phyloP scores from a whole-genome alignment of 2,329 filamentous ascomycete genomes.

The Calonectria montana region DNA sequence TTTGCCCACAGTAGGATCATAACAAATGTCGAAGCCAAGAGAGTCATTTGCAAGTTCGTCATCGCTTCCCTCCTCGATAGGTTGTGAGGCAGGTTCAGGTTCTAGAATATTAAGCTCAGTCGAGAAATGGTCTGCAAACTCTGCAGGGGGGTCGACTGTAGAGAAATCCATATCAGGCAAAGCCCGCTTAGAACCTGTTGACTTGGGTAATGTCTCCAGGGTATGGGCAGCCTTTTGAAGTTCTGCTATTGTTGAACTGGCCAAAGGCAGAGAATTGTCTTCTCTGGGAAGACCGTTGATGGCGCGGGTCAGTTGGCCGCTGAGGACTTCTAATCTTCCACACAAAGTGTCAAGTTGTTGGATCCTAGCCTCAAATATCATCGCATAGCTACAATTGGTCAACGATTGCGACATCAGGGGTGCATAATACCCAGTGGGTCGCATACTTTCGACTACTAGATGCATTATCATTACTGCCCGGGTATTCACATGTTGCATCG shows the following conservation, averaged over 20 bases:
- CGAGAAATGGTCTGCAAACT: not conserved
- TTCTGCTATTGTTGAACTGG: not conserved
- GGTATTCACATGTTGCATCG: slow-evolving; percentile 17
- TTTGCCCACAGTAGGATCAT: not conserved
- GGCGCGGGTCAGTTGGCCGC: slow-evolving; percentile 26
- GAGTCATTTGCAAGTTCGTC: not conserved
- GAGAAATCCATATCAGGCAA: not conserved
- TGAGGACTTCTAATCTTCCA: slow-evolving; percentile 35
- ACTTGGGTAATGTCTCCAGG: not conserved
- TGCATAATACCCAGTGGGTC: not conserved
- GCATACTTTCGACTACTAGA: slow-evolving; percentile 19
- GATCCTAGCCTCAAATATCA: slow-evolving; percentile 34
- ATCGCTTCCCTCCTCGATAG: not conserved
- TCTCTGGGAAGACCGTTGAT: not conserved
- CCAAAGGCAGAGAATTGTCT: not conserved
- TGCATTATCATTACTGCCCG: slow-evolving; percentile 24
- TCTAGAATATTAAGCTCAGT: not conserved
- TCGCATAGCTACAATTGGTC: slow-evolving; percentile 7
- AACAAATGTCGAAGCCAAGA: not conserved
- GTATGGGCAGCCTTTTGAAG: not conserved
- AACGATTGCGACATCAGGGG: not conserved
- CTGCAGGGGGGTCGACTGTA: not conserved
- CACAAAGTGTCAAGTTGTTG: slow-evolving; percentile 41
- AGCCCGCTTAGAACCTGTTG: not conserved
- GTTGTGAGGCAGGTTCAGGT: not conserved